These are phyloP conservation scores for Reutealis trisperma DNA, from an alignment of 345 rosid species.

Conservation along the genomic window DNA sequence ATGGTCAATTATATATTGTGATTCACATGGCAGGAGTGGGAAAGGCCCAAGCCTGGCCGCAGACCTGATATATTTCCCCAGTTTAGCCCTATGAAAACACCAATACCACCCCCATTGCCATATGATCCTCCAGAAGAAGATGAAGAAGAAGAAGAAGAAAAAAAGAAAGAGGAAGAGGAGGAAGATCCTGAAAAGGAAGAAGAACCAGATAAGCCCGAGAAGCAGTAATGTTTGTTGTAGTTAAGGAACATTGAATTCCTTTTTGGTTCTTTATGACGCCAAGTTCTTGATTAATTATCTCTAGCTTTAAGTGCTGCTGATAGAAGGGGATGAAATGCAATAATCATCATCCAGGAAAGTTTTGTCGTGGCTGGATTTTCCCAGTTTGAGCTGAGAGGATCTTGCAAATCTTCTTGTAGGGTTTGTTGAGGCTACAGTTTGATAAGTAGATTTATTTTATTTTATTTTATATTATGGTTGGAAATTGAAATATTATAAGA, in stretches of 20 bases:
- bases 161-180: constrained; percentile 57
- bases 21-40: constrained; percentile 61
- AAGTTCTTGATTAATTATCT: not conserved
- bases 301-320: constrained; percentile 1
- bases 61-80: constrained; percentile 75
- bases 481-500: not conserved
- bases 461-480: not conserved
- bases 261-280: constrained; percentile 25
- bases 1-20: constrained; percentile 7
- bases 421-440: constrained; percentile 10
- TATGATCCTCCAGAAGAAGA: constrained; percentile 77
- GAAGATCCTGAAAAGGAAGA: constrained; percentile 62
- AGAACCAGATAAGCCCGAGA: constrained; percentile 30
- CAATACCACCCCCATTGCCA: constrained; percentile 71
- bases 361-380: constrained; percentile 6
- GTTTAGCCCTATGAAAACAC: constrained; percentile 82
- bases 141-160: constrained; percentile 66
- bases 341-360: constrained; percentile 17
- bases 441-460: constrained; percentile 5
- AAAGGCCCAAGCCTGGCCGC: constrained; percentile 72
- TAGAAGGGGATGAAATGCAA: constrained; percentile 14
- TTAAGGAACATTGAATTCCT: constrained; percentile 12
- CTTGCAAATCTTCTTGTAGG: constrained; percentile 11
- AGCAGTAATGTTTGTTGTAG: constrained; percentile 25
- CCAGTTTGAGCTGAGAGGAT: constrained; percentile 12